These are phyloP conservation scores for Blastocystis sp. DNA, from an alignment of 352 stramenopile species.

Conservation along the genomic window DNA sequence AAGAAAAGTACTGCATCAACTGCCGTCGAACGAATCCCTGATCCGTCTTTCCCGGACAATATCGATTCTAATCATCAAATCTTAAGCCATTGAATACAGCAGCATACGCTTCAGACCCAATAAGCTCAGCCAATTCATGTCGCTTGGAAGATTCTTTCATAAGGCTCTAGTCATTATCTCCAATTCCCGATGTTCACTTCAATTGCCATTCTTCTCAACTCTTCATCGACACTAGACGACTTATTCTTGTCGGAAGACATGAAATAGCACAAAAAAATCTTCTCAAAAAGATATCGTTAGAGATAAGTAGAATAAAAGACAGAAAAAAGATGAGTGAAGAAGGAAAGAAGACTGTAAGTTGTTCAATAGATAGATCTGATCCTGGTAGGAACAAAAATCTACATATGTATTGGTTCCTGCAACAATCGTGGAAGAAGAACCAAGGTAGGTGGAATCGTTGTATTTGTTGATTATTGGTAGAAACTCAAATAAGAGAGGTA, in stretches of 20 bases:
- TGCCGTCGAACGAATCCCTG: constrained; percentile 29
- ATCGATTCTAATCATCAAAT: constrained; percentile 22
- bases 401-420: constrained; percentile 52
- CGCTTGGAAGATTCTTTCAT: constrained; percentile 30
- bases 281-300: not conserved
- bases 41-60: constrained; percentile 33
- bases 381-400: constrained; percentile 37
- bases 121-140: not conserved
- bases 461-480: not conserved
- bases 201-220: constrained; percentile 14
- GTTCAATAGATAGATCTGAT: not conserved
- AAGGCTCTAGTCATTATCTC: not conserved
- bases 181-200: not conserved
- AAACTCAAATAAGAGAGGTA: not conserved
- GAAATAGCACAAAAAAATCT: not conserved
- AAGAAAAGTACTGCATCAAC: not conserved
- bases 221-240: not conserved
- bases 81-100: not conserved
- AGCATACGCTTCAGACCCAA: constrained; percentile 21
- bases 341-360: not conserved
- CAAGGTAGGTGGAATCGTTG: not conserved
- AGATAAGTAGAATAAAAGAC: not conserved
- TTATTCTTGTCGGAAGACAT: not conserved
- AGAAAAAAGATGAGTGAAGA: constrained; percentile 13
- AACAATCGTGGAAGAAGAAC: constrained; percentile 51